Percentiles rank a stretch among this genome's conserved stretches.
Conservation (phyloP, 164 flowering plant genomes). For the Chimonanthus praecox region DNA sequence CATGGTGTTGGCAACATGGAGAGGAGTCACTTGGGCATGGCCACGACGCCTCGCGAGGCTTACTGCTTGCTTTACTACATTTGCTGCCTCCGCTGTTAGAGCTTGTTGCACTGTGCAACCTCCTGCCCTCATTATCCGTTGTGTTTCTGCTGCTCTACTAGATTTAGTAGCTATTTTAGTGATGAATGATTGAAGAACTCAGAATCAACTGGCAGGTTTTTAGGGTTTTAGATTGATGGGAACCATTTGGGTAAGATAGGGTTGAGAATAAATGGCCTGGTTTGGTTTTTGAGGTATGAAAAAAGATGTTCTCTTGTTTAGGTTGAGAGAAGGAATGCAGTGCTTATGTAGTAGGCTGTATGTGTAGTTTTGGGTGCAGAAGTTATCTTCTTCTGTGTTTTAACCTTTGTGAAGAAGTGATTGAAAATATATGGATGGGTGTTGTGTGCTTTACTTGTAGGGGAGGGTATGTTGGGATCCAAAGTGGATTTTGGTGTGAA, state of each 20-base stretch:
- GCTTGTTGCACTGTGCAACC: constrained; percentile 81
- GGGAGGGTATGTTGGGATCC: constrained; percentile 37
- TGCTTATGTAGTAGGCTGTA: neutral
- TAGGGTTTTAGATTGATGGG: neutral
- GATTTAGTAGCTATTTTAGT: neutral
- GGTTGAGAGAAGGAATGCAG: neutral
- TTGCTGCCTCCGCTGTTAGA: constrained; percentile 76
- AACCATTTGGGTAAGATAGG: neutral
- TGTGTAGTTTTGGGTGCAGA: constrained; percentile 7
- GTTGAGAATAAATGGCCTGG: neutral
- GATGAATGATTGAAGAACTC: neutral
- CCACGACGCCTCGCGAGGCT: constrained; percentile 73
- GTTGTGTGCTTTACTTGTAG: constrained; percentile 64
- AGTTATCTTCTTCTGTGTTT: constrained; percentile 9
- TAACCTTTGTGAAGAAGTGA: constrained; percentile 13
- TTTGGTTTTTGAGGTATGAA: neutral
- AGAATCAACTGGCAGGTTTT: constrained; percentile 2
- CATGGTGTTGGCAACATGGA: constrained; percentile 94
- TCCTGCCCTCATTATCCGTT: constrained; percentile 70
- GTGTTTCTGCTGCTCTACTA: neutral
- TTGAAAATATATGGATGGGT: constrained; percentile 25
- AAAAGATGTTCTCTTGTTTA: neutral
- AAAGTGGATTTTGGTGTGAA: constrained; percentile 70
- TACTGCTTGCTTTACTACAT: constrained; percentile 71
- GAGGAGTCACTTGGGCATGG: constrained; percentile 94